Percentiles rank a stretch among this genome's conserved stretches.
Conservation (phyloP, 2,329 filamentous ascomycete genomes). For the Rhytidhysteron rufulum region DNA sequence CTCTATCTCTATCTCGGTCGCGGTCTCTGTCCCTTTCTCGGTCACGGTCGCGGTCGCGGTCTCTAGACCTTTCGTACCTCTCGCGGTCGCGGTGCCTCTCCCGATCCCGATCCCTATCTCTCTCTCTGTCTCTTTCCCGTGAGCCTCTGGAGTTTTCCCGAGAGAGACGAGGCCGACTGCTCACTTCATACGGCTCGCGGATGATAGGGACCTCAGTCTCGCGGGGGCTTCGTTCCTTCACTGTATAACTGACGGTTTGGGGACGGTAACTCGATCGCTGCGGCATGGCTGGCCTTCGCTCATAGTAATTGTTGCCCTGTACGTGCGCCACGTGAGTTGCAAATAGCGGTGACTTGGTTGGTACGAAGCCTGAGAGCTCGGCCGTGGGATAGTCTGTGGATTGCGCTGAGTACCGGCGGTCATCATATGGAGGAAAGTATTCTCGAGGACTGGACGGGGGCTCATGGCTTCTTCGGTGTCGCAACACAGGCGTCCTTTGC, state of each 20-base stretch:
- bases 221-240: slow-evolving; percentile 8
- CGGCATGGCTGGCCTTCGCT: slow-evolving; percentile 23
- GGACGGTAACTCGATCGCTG: slow-evolving; percentile 21
- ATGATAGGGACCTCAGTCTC: not conserved
- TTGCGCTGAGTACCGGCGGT: slow-evolving; percentile 23
- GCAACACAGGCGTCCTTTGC: slow-evolving; percentile 27
- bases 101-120: slow-evolving; percentile 1
- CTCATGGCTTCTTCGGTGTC: slow-evolving; percentile 42
- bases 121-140: slow-evolving; percentile 5
- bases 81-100: not conserved
- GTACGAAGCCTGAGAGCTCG: slow-evolving; percentile 38
- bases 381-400: slow-evolving; percentile 5
- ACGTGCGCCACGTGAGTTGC: slow-evolving; percentile 43
- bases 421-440: slow-evolving; percentile 33
- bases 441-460: slow-evolving; percentile 35
- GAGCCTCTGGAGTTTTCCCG: slow-evolving; percentile 3
- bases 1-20: slow-evolving; percentile 6
- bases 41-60: slow-evolving; percentile 8
- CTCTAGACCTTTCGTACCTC: not conserved
- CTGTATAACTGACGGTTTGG: slow-evolving; percentile 22
- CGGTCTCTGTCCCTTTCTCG: slow-evolving; percentile 5
- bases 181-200: slow-evolving; percentile 12
- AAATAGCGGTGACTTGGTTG: slow-evolving; percentile 44
- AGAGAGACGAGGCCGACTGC: not conserved
- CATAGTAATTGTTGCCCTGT: slow-evolving; percentile 30